phyloP scores from a whole-genome alignment of 345 rosid genomes.

The Eucalyptus melliodora region DNA sequence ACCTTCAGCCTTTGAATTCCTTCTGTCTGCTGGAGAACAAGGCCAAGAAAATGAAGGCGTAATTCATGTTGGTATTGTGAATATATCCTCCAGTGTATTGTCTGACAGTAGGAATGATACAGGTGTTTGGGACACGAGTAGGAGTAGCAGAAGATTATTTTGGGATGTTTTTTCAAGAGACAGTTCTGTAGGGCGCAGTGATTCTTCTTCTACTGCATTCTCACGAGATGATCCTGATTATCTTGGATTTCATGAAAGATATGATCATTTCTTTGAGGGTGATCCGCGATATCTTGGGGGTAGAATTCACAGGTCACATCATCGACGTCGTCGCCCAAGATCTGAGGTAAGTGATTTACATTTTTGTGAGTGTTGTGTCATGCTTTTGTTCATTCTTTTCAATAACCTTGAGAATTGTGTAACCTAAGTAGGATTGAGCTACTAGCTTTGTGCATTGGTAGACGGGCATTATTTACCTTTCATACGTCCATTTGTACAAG shows the following conservation, averaged over 20 bases:
- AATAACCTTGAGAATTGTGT: not conserved
- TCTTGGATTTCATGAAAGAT: slow-evolving; percentile 28
- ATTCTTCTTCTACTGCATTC: slow-evolving; percentile 25
- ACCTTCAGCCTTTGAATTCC: slow-evolving; percentile 39
- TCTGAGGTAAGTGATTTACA: slow-evolving; percentile 34
- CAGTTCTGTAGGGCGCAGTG: slow-evolving; percentile 25
- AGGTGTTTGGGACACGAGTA: slow-evolving; percentile 24
- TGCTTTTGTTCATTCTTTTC: not conserved
- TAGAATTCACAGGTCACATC: slow-evolving; percentile 34
- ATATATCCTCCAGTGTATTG: slow-evolving; percentile 35
- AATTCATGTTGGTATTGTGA: slow-evolving; percentile 41
- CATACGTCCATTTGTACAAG: not conserved
- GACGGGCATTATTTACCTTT: not conserved
- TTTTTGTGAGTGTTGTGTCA: not conserved
- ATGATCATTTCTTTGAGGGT: slow-evolving; percentile 23
- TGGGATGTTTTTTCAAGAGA: slow-evolving; percentile 54
- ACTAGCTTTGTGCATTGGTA: not conserved
- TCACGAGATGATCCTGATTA: slow-evolving; percentile 28
- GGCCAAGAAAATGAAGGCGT: slow-evolving; percentile 19
- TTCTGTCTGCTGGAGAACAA: slow-evolving; percentile 28
- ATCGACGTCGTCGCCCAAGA: slow-evolving; percentile 38
- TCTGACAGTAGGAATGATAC: slow-evolving; percentile 23
- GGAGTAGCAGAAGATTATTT: slow-evolving; percentile 39
- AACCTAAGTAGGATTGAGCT: not conserved
- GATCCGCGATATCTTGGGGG: slow-evolving; percentile 33